A percentile compares a stretch with the other conserved stretches of the same genome.
Conservation (phyloP, 2,329 filamentous ascomycete species). For the Fusarium robinianum region DNA sequence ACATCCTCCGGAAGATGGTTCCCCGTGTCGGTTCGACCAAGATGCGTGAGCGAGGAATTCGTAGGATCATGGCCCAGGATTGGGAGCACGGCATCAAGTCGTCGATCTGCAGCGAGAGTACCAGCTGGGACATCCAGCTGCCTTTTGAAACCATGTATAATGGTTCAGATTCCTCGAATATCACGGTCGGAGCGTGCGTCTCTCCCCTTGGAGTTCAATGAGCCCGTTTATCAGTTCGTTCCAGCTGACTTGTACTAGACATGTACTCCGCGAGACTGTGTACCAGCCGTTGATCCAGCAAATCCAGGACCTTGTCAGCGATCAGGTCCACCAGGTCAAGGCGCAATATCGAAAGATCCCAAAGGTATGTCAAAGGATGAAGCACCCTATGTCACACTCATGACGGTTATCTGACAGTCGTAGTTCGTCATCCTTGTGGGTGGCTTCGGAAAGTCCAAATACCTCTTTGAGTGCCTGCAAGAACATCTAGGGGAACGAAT, state of each 20-base stretch:
- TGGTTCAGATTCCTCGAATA: background rate
- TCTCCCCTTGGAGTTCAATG: too few species aligned
- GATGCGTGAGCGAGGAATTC: conserved; percentile 1
- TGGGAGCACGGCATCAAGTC: conserved; percentile 42
- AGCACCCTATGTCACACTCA: background rate
- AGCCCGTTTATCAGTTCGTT: too few species aligned
- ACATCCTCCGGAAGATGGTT: conserved; percentile 35
- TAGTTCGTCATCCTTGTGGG: conserved; percentile 48
- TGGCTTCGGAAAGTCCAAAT: conserved; percentile 44
- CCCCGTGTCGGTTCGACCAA: conserved; percentile 14
- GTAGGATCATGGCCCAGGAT: conserved; percentile 27
- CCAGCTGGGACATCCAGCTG: conserved; percentile 14
- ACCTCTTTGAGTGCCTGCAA: conserved; percentile 36
- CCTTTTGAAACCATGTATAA: background rate
- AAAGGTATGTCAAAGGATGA: conserved; percentile 32
- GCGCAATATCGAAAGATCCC: conserved; percentile 28
- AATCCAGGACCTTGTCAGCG: conserved; percentile 32
- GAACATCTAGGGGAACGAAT: conserved; percentile 1
- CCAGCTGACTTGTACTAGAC: too few species aligned
- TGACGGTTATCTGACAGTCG: background rate
- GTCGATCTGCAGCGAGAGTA: conserved; percentile 19
- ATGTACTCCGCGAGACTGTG: conserved; percentile 18
- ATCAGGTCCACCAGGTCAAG: conserved; percentile 37
- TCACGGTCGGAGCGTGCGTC: conserved; percentile 19
- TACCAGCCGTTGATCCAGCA: conserved; percentile 34